A percentile compares a stretch with the other conserved stretches of the same genome.
Conservation (phyloP, 83 land plant genomes). For the Picea mariana region DNA sequence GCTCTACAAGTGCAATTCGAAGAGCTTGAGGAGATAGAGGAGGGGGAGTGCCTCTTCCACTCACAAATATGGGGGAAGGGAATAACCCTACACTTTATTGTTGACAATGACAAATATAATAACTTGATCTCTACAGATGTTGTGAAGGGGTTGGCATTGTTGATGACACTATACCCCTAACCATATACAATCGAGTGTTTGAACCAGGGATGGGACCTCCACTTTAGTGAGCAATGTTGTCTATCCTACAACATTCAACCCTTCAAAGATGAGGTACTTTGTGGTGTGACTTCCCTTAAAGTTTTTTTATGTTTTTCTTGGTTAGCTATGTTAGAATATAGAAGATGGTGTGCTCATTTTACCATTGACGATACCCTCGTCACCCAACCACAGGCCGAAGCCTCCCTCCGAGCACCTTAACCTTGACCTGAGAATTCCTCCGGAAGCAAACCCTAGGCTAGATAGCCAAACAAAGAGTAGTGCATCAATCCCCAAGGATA, state of each 20-base stretch:
- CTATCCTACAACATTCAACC: not conserved
- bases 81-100: not conserved
- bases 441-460: too few species aligned
- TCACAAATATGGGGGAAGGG: not conserved
- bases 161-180: not conserved
- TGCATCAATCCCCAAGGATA: too few species aligned
- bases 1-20: too few species aligned
- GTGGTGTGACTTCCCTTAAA: not conserved
- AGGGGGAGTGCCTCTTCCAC: too few species aligned
- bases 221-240: not conserved
- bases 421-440: too few species aligned
- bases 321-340: too few species aligned
- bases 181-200: not conserved
- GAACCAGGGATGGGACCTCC: not conserved
- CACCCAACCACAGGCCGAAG: too few species aligned
- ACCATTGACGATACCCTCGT: too few species aligned
- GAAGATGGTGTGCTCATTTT: too few species aligned
- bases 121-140: not conserved
- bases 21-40: not conserved
- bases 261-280: not conserved
- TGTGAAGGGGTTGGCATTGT: not conserved
- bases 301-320: not conserved
- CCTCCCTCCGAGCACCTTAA: too few species aligned
- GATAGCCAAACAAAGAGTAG: too few species aligned
- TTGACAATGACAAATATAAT: not conserved